These are phyloP conservation scores for Podospora fimiseda DNA, from an alignment of 495 filamentous ascomycete genomes.

Conservation along the genomic window DNA sequence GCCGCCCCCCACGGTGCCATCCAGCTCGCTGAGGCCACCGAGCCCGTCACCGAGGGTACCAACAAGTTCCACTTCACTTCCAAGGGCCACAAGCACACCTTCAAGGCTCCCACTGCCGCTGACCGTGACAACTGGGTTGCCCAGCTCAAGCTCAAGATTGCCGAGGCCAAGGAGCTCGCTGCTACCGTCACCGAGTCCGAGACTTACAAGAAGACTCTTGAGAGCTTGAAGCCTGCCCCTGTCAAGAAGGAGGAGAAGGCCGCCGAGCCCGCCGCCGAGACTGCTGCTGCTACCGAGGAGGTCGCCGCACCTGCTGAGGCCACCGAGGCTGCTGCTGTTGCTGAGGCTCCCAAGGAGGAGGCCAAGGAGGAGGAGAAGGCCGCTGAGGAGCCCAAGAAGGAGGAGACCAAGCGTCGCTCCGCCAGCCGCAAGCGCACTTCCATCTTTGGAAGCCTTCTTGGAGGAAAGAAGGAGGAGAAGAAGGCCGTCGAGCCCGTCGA, in stretches of 20 bases:
- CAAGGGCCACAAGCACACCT: constrained; percentile 80
- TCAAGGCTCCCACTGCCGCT: constrained; percentile 64
- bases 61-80: constrained; percentile 79
- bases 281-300: constrained; percentile 44
- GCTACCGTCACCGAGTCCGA: constrained; percentile 62
- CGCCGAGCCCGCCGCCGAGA: constrained; percentile 30
- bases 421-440: constrained; percentile 81
- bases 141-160: constrained; percentile 65
- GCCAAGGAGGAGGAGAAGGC: constrained; percentile 35
- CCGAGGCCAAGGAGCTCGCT: constrained; percentile 69
- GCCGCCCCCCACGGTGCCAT: constrained; percentile 70
- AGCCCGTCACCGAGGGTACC: constrained; percentile 64
- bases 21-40: constrained; percentile 79
- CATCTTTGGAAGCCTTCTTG: constrained; percentile 69
- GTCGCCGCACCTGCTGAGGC: constrained; percentile 42
- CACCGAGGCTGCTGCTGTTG: constrained; percentile 11
- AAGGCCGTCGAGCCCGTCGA: constrained; percentile 49
- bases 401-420: constrained; percentile 58
- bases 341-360: constrained; percentile 31
- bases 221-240: constrained; percentile 60
- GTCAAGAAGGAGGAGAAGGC: constrained; percentile 43
- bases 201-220: constrained; percentile 70
- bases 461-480: constrained; percentile 67
- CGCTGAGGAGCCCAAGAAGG: constrained; percentile 41
- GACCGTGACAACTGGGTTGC: constrained; percentile 91